Evolutionary conservation across 805 yeast species (phyloP).

Genomic region (Monosporozyma siamensis): DNA sequence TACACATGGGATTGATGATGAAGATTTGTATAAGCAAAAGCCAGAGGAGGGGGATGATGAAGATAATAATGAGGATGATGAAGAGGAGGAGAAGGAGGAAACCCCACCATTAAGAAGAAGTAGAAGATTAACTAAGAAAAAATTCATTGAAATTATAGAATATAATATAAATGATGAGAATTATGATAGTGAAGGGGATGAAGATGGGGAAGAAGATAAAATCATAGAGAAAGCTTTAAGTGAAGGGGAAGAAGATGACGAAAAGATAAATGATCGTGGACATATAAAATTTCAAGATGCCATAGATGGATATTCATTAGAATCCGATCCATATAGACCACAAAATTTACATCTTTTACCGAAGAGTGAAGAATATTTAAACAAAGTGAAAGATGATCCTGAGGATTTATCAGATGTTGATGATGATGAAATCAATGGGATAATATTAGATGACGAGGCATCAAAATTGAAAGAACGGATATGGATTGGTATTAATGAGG

Average conservation of each 20-base stretch:
- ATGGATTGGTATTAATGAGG: slow-evolving; percentile 88
- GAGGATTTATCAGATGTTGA: slow-evolving; percentile 66
- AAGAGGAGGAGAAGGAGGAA: slow-evolving; percentile 1
- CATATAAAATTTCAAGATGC: slow-evolving; percentile 22
- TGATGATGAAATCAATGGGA: slow-evolving; percentile 64
- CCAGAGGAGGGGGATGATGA: slow-evolving; percentile 8
- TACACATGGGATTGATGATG: slow-evolving; percentile 28
- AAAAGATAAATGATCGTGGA: slow-evolving; percentile 3
- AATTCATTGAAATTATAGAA: slow-evolving; percentile 6
- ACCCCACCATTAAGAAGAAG: slow-evolving; percentile 3
- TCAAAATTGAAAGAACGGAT: slow-evolving; percentile 64
- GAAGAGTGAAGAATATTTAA: slow-evolving; percentile 45
- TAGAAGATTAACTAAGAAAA: slow-evolving; percentile 4
- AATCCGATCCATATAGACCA: slow-evolving; percentile 38
- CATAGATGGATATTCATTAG: slow-evolving; percentile 31
- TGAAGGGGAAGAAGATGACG: slow-evolving; percentile 11
- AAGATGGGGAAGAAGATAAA: slow-evolving; percentile 4
- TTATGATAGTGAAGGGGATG: slow-evolving; percentile 7
- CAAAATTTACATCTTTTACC: slow-evolving; percentile 50
- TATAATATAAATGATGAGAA: slow-evolving; percentile 4
- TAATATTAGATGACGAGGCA: slow-evolving; percentile 61
- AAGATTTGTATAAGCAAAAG: slow-evolving; percentile 18
- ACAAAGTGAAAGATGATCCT: slow-evolving; percentile 48
- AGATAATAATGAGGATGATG: neutral
- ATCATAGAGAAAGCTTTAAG: too few relatives aligned